Evolutionary conservation across 1,284 basidiomycete species (phyloP).

Genomic region (Rhodotorula sp.): DNA sequence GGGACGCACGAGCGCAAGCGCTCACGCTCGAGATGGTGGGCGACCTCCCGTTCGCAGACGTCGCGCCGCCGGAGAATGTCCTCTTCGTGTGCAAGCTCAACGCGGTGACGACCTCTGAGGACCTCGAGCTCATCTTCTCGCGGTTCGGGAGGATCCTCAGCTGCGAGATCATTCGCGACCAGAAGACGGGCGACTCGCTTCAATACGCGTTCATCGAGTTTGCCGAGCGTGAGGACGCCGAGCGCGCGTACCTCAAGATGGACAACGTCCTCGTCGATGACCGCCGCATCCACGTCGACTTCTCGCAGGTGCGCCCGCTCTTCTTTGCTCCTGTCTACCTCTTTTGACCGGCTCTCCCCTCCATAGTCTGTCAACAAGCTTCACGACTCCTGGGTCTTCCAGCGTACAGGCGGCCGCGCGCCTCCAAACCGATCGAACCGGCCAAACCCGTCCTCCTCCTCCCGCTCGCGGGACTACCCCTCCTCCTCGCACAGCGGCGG

Average conservation of each 20-base stretch:
- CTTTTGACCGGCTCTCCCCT: constrained; percentile 21
- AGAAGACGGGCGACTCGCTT: constrained; percentile 90
- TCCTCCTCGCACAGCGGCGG: constrained; percentile 8
- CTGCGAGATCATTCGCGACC: constrained; percentile 95
- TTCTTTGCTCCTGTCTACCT: too few relatives aligned
- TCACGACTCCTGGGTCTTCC: constrained; percentile 54
- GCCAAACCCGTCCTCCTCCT: constrained; percentile 7
- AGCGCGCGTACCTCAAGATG: constrained; percentile 99
- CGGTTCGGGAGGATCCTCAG: constrained; percentile 93
- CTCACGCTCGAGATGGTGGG: constrained; percentile 99
- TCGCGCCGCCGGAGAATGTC: constrained; percentile 96
- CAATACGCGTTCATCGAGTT: constrained; percentile 99
- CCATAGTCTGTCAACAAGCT: constrained; percentile 80
- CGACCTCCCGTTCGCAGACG: constrained; percentile 95
- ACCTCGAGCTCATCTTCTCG: constrained; percentile 95
- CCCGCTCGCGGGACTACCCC: background rate
- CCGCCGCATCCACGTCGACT: constrained; percentile 97
- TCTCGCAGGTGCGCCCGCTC: constrained; percentile 60
- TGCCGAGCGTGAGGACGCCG: constrained; percentile 86
- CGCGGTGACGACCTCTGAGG: constrained; percentile 90
- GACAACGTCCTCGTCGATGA: constrained; percentile 99
- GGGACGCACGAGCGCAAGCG: constrained; percentile 87
- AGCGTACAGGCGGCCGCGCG: constrained; percentile 46
- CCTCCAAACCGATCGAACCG: constrained; percentile 42
- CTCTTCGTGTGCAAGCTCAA: constrained; percentile 99